Base-by-base conservation (phyloP, 2,329 filamentous ascomycete genomes). In the Spiromastix sp. region DNA sequence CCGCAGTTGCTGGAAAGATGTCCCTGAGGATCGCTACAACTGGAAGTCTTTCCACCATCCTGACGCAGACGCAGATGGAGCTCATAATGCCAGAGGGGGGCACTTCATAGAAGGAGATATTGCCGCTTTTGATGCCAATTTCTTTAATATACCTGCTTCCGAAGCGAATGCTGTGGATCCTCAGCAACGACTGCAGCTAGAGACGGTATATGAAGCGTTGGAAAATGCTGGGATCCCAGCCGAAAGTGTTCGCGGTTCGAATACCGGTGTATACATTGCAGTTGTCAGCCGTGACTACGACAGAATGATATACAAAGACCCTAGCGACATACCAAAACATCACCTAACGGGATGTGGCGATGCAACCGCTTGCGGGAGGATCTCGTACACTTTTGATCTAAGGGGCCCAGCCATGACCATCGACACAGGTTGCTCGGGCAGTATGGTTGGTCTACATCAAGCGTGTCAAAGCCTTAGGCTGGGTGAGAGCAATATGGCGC, bases 401-500 rank as follows among this genome's bases (percentile, higher is more conserved):
- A 40, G 45, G 4, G 59, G 59, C 0, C 52, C 57, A 0, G 53
- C 51, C 13, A 50, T 63, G 19, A 57, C 55, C 4, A 34, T 62
- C 8, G 58, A 63, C 22, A 63, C 60, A 50, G 46, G 8, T 52
- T 51, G 10, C 33, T 80, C 77, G 0, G 81, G 76, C 0, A 75
- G 72, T 37, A 63, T 78, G 2, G 74, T 77, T 3, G 76, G 76
- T 1, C 72, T 82, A 25, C 72, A 81, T 44, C 58, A 77, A 5
- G 69, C 71, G 6, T 84, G 79, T 57, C 74, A 73, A 4, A 71
- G 79, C 0, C 61, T 84, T 12, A 78, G 75, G 71, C 67, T 71
- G 5, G 72, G 74, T 38, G 81, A 85, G 45, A 80, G 76, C 41
- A 81, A 85, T 48, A 84, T 77, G 8, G 81, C 80, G 3, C 72